Conservation (phyloP, 176 grass and related monocot genomes). For the Metroxylon sagu region DNA sequence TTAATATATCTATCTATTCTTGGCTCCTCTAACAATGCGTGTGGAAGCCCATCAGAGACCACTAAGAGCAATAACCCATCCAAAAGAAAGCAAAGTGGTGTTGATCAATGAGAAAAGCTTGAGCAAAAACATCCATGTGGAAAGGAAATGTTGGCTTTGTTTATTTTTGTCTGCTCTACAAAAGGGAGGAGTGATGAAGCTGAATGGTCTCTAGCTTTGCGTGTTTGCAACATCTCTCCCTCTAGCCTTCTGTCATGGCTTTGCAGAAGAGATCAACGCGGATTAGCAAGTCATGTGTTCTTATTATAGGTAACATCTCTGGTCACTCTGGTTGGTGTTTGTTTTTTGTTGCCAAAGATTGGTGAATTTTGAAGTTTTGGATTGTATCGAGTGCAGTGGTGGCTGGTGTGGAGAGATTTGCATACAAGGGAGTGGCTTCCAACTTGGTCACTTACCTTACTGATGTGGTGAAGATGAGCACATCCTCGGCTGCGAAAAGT, state of each 20-base stretch:
- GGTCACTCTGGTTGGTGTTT: neutral
- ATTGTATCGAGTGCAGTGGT: constrained; percentile 41
- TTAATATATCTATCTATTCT: too few species aligned
- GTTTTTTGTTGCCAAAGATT: neutral
- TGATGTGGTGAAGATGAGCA: constrained; percentile 65
- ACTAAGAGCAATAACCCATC: too few species aligned
- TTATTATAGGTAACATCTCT: constrained; percentile 61
- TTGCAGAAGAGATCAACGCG: constrained; percentile 20
- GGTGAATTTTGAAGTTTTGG: neutral
- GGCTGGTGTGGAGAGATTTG: constrained; percentile 75
- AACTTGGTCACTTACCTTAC: constrained; percentile 92
- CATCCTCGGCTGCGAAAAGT: constrained; percentile 65
- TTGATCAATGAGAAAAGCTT: too few species aligned
- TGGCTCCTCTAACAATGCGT: too few species aligned
- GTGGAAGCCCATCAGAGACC: too few species aligned
- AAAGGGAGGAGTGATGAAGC: too few species aligned
- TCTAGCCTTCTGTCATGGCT: neutral
- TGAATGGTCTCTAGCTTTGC: too few species aligned
- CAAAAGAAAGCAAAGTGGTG: too few species aligned
- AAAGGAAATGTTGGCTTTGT: too few species aligned
- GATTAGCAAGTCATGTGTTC: constrained; percentile 55
- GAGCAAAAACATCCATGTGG: too few species aligned
- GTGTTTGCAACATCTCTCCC: too few species aligned
- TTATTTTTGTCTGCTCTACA: too few species aligned
- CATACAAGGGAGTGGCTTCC: constrained; percentile 81